A percentile compares a stretch with the other conserved stretches of the same genome.
Evolutionary conservation across 2,329 filamentous ascomycete genomes (phyloP).

Genomic region (Colletotrichum karsti): DNA sequence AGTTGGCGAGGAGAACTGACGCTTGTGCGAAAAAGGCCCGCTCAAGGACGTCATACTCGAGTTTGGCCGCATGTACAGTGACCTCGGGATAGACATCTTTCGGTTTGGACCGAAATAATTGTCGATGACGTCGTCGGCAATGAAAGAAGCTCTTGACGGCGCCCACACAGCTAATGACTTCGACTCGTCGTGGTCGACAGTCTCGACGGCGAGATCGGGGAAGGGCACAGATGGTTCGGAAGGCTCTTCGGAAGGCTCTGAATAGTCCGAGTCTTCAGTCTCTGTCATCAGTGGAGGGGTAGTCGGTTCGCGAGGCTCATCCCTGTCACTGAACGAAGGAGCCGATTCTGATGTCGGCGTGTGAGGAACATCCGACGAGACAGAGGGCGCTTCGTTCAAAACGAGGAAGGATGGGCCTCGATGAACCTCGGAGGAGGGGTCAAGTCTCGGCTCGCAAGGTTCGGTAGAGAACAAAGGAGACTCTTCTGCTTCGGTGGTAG

Average conservation of each 20-base stretch:
- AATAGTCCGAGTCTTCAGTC: constrained; percentile 28
- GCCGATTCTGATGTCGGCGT: constrained; percentile 15
- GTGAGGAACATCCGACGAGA: neutral
- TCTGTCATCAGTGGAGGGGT: constrained; percentile 25
- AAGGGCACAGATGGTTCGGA: constrained; percentile 14
- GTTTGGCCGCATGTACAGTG: constrained; percentile 17
- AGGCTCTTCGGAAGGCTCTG: constrained; percentile 16
- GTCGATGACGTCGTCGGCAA: constrained; percentile 14
- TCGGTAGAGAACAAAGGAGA: neutral
- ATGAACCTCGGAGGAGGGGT: neutral
- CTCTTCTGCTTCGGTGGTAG: neutral
- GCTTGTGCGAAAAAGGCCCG: constrained; percentile 16
- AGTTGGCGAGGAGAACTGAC: constrained; percentile 31
- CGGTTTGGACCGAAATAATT: constrained; percentile 2
- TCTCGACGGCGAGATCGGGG: constrained; percentile 2
- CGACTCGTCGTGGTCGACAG: constrained; percentile 2
- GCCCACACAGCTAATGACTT: constrained; percentile 16
- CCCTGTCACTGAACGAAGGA: constrained; percentile 17
- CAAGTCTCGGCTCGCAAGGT: constrained; percentile 6
- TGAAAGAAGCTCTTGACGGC: constrained; percentile 10
- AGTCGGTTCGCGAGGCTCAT: constrained; percentile 6
- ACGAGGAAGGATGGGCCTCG: constrained; percentile 1
- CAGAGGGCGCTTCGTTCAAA: constrained; percentile 3
- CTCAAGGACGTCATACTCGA: neutral
- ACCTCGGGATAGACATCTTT: constrained; percentile 11